Conservation (phyloP, 345 rosid species). For the Arabidopsis arenosa region DNA sequence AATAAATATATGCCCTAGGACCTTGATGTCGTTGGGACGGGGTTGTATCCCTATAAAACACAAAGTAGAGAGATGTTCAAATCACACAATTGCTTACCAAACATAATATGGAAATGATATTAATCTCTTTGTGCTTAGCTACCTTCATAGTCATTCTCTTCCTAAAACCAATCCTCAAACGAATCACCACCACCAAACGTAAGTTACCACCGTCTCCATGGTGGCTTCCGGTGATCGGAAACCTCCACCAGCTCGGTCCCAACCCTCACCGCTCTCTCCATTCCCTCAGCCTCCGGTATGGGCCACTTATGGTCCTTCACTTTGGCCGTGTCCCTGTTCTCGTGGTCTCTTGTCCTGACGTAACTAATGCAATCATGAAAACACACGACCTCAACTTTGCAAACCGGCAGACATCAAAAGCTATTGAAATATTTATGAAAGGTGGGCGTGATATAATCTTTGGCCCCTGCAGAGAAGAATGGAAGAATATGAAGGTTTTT, state of each 20-base stretch:
- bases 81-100: neutral
- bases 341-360: constrained; percentile 46
- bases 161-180: constrained; percentile 11
- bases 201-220: constrained; percentile 46
- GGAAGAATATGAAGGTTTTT: constrained; percentile 56
- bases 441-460: constrained; percentile 41
- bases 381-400: constrained; percentile 56
- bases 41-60: neutral
- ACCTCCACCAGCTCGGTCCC: constrained; percentile 56
- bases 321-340: constrained; percentile 42
- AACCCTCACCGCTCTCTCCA: constrained; percentile 52
- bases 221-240: constrained; percentile 58
- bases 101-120: constrained; percentile 1
- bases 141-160: neutral
- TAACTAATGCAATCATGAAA: constrained; percentile 52
- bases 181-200: neutral
- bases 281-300: constrained; percentile 45
- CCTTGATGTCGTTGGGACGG: too few species aligned
- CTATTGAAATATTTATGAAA: constrained; percentile 39
- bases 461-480: constrained; percentile 60
- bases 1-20: too few species aligned
- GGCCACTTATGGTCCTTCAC: constrained; percentile 61
- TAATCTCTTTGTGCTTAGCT: neutral
- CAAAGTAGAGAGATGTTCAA: neutral
- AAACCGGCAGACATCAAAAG: constrained; percentile 43